These are phyloP conservation scores for Polysphondylium violaceum DNA, from an alignment of 78 protist genomes.

Conservation along the genomic window DNA sequence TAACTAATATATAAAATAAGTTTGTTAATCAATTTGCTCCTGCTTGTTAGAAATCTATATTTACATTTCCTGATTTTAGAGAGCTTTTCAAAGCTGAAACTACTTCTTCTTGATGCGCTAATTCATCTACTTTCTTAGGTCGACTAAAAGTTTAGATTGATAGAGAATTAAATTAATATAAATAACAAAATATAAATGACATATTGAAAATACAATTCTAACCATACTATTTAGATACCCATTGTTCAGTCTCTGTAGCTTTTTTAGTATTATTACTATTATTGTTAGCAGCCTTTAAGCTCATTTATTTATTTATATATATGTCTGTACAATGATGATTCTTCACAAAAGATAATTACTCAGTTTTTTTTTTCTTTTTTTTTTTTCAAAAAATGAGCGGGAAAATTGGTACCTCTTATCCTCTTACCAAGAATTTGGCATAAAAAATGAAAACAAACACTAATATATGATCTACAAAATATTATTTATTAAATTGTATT, in stretches of 20 bases:
- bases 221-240: constrained; percentile 73
- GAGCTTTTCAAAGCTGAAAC: constrained; percentile 83
- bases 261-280: neutral
- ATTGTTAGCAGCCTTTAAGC: neutral
- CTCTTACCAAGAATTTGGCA: too few relatives aligned
- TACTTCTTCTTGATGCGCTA: constrained; percentile 95
- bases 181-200: neutral
- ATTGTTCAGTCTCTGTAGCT: constrained; percentile 41
- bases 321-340: neutral
- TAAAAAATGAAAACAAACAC: neutral
- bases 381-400: neutral
- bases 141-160: constrained; percentile 72
- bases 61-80: constrained; percentile 79
- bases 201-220: neutral
- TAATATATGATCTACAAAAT: neutral
- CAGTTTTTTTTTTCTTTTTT: neutral
- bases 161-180: neutral
- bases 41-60: neutral
- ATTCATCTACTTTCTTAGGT: constrained; percentile 93
- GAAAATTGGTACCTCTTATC: neutral
- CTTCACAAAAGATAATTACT: too few relatives aligned
- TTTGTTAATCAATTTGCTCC: neutral
- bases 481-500: neutral
- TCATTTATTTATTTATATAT: neutral
- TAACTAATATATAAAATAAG: constrained; percentile 59